These are phyloP conservation scores for Punica granatum DNA, from an alignment of 345 rosid genomes.

Conservation along the genomic window DNA sequence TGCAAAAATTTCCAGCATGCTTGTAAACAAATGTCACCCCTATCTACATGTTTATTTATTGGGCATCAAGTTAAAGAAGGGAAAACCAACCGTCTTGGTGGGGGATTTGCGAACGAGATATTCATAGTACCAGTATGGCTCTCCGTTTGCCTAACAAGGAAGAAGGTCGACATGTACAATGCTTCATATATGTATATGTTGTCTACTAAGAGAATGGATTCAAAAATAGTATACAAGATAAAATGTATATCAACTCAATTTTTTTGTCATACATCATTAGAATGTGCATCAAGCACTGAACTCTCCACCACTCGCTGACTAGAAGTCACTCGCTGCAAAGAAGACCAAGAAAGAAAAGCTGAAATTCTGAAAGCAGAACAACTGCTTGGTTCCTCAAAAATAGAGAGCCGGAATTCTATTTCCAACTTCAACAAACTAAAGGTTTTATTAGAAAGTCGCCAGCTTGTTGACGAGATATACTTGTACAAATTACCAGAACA, in stretches of 20 bases:
- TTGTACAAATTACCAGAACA: conserved; percentile 50
- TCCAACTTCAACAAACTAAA: too few relatives aligned
- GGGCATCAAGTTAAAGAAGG: background rate
- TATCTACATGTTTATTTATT: background rate
- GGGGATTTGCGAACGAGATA: conserved; percentile 93
- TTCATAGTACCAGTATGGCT: conserved; percentile 79
- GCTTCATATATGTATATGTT: background rate
- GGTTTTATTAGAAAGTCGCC: too few relatives aligned
- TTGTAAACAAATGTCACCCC: conserved; percentile 8
- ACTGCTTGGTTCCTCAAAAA: background rate
- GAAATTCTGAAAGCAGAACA: background rate
- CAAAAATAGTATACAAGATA: background rate
- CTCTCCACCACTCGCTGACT: conserved; percentile 86
- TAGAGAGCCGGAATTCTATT: too few relatives aligned
- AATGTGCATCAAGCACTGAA: conserved; percentile 78
- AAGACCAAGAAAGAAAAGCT: background rate
- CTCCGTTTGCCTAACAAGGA: conserved; percentile 62
- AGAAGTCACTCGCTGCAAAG: conserved; percentile 80
- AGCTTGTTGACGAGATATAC: too few relatives aligned
- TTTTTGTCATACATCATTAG: conserved; percentile 33
- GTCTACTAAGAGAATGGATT: background rate
- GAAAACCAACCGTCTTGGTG: conserved; percentile 47
- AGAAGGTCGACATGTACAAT: background rate
- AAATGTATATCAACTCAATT: background rate
- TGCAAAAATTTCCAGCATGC: conserved; percentile 20